Base-by-base conservation (phyloP, 1,284 basidiomycete species). In the Rhodotorula sp. region DNA sequence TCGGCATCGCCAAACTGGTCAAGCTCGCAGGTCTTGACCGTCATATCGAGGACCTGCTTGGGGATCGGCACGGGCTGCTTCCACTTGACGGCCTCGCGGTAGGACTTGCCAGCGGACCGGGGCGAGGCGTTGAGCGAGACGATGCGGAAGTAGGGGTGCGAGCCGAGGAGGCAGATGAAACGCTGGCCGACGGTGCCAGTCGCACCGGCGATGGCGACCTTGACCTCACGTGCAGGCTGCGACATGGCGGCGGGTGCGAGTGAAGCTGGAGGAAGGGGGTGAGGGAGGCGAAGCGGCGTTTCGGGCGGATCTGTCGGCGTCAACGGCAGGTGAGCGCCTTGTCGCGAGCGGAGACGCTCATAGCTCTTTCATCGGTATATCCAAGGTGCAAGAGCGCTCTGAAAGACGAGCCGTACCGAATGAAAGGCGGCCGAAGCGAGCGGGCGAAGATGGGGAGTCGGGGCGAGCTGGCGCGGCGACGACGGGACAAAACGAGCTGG, bases 151-250 rank as follows among this genome's bases (percentile, higher is more conserved):
- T 91, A 95, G 0, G 95, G 94, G 80, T 99, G 96, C 18, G 83
- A 80, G 11, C 90, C 85, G 59, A 99, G 89, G 66, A 97, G 88
- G 67, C 89, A 85, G 80, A 99, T 92, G 82, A 99, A 99, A 54
- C 92, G 87, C 81, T 97, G 94, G 30, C 94, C 94, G 66, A 97
- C 94, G 59, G 92, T 95, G 59, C 81, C 96, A 0, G 96, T 99
- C 9, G 96, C 96, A 59, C 95, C 95, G 26, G 99, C 86, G 68
- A 99, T 85, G 74, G 92, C 95, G 74, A 99, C 94, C 75, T 90
- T 90, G 82, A 93, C 81, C 52, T 71, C 67, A 37, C 67, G 70
- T 37, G 57, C 47, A 5, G 56, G 40, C 28, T 55, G 28, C 28
- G 69, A 62, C 62, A 65, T 67, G 48, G 18, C 31, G 53, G 15